phyloP scores from a whole-genome alignment of 2,329 filamentous ascomycete genomes.

The Sporothrix schenckii region DNA sequence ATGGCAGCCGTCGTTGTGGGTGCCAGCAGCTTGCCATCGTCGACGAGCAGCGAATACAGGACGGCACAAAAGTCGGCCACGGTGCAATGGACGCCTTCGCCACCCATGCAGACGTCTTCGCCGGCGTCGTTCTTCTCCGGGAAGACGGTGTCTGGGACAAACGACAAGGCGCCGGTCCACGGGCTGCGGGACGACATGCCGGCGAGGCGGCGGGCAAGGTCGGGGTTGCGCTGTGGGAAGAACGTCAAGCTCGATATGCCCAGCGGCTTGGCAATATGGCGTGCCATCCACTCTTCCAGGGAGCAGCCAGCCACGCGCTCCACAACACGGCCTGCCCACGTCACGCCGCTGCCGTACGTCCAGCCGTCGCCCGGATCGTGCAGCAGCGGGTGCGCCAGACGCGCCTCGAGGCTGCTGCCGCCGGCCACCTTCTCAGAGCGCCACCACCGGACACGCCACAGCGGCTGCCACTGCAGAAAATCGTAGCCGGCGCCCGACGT shows the following conservation, averaged over 20 bases:
- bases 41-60: conserved; percentile 37
- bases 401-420: conserved; percentile 34
- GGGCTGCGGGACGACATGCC: conserved; percentile 27
- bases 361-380: conserved; percentile 42
- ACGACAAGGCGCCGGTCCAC: neutral
- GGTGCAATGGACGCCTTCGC: conserved; percentile 37
- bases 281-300: conserved; percentile 38
- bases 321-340: conserved; percentile 41
- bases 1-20: conserved; percentile 33
- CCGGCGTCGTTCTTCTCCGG: conserved; percentile 22
- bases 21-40: conserved; percentile 38
- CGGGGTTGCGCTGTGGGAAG: conserved; percentile 34
- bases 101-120: conserved; percentile 37
- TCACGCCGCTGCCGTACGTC: conserved; percentile 40
- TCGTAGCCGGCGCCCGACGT: conserved; percentile 50
- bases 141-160: conserved; percentile 4
- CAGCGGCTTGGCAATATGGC: conserved; percentile 37
- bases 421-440: conserved; percentile 32
- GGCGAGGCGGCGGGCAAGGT: conserved; percentile 30
- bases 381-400: conserved; percentile 39
- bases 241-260: conserved; percentile 38
- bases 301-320: conserved; percentile 37
- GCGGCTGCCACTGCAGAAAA: conserved; percentile 39
- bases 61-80: conserved; percentile 36
- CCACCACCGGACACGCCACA: conserved; percentile 33